Evolutionary conservation across 2,329 filamentous ascomycete species (phyloP), one percentile per base, ranked within the genome.

Genomic region (Ascochyta viciae-villosae): DNA sequence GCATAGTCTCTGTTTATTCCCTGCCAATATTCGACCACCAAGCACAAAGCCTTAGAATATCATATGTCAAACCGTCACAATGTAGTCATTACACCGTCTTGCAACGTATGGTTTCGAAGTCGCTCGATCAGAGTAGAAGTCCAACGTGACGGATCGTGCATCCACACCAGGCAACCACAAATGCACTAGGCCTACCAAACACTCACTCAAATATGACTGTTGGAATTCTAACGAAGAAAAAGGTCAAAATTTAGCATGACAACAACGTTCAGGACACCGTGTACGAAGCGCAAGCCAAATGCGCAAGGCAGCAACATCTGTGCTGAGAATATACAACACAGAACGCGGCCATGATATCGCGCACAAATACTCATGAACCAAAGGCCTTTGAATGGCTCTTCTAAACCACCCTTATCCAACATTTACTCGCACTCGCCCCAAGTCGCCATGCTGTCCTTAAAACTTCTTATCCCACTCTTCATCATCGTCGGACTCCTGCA

Each of bases 121-220:
- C 33, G n/a, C 33, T 35, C 15, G 33, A 35, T 16, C 2, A n/a
- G 3, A 35, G 6, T 16, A n/a, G 33, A 35, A 35, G n/a, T 16
- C 3, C 33, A 35, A 26, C 33, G 33, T 35, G 8, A 7, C 16
- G n/a, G 16, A 35, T n/a, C 33, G 33, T 35, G 33, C 12, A 22
- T 22, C 6, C 38, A 27, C 47, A 34, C 47, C 37, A 56, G 53
- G 53, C 53, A 56, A 38, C 52, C 29, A 51, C 29, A 45, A 46
- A 35, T 19, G 40, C 24, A 47, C 53, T 13, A 56, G 42, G 37
- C 42, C 41, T 41, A 42, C 53, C 16, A 9, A 24, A 26, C 19
- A 46, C 19, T 42, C 38, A 37, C 37, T 24, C 23, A 27, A n/a
- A 22, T 1, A 42, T 47, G 41, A 45, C 47, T 31, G 19, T 31